Conservation (phyloP, 2,329 filamentous ascomycete genomes). For the Alternaria gaisen region DNA sequence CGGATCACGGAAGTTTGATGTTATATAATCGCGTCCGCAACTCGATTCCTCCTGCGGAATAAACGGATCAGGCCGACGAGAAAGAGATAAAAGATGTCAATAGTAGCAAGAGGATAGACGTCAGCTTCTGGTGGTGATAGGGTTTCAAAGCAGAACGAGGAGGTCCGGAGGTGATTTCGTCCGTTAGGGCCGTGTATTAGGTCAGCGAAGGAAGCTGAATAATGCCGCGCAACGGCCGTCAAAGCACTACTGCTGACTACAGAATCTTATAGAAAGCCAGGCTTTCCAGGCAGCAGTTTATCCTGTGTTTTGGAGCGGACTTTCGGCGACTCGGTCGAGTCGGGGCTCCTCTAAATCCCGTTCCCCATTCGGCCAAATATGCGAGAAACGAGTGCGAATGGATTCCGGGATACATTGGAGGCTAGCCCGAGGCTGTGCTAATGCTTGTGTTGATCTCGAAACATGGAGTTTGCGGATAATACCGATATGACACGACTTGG, state of each 20-base stretch:
- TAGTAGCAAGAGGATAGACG: slow-evolving; percentile 14
- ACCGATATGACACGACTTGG: not conserved
- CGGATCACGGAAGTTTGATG: slow-evolving; percentile 8
- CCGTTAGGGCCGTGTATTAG: slow-evolving; percentile 21
- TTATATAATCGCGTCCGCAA: slow-evolving; percentile 14
- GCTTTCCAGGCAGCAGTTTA: slow-evolving; percentile 23
- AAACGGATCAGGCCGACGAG: not conserved
- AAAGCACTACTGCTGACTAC: slow-evolving; percentile 18
- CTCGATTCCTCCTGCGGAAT: not conserved
- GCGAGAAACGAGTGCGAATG: slow-evolving; percentile 10
- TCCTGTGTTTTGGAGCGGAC: not conserved
- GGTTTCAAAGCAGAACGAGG: slow-evolving; percentile 12
- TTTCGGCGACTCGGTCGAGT: slow-evolving; percentile 3
- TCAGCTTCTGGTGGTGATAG: slow-evolving; percentile 10
- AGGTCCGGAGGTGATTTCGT: slow-evolving; percentile 22
- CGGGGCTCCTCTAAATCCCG: slow-evolving; percentile 8
- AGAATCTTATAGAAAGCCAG: slow-evolving; percentile 21
- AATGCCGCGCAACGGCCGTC: slow-evolving; percentile 13
- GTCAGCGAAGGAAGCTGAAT: slow-evolving; percentile 23
- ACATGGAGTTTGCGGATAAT: slow-evolving; percentile 7
- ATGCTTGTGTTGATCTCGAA: slow-evolving; percentile 5
- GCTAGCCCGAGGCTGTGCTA: slow-evolving; percentile 4
- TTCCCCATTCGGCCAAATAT: slow-evolving; percentile 13
- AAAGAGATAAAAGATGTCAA: slow-evolving; percentile 4
- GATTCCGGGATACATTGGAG: not conserved